Evolutionary conservation across 202 grass and related monocot species (phyloP), one percentile per base, ranked within the genome.

Genomic region (Panicum virgatum): DNA sequence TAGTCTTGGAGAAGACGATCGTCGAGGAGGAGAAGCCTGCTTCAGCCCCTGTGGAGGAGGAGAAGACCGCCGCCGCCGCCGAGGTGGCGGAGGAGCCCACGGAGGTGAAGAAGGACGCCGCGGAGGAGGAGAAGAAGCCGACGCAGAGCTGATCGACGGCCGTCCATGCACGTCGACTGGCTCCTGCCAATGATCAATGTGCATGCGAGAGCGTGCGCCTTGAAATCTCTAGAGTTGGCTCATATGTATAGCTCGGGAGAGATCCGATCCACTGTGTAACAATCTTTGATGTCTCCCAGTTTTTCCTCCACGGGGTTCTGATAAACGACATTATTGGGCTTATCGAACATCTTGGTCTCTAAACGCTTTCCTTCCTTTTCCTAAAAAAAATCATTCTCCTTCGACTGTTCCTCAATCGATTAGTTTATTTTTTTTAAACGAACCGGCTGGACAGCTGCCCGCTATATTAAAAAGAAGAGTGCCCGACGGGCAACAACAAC

Each of bases 1-100:
- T 44, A 36, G 75, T 37, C 5, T 26, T 64, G 25, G 80, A 84
- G 39, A 86, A 90, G 85, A 30, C 32, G 32, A 56, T 67, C 34
- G 16, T 76, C 51, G 86, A 52, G 76, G 84, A 87, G 75, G 85
- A 87, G 48, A 79, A 88, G 38, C 54, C 68, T 26, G 26, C 67
- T 34, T 34, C 32, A 38, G 45, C 57, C 56, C 23, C 19, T 34
- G 26, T 22, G 8, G 42, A 59, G 50, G 42, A 59, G 50, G 66
- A 86, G 39, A 73, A 74, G 76, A 48, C 7, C 16, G 32, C 10
- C 18, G 18, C 71, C 42, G 15, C 32, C 7, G 9, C 9, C 2
- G 13, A 43, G 62, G 64, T 48, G 62, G 65, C 10, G n/a, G 32
- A 44, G 18, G 37, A 72, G 50, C 60, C 70, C 46, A 26, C 2